A percentile compares a stretch with the other conserved stretches of the same genome.
phyloP scores from a whole-genome alignment of 1,139 yeast species.

The Pichia sp. region DNA sequence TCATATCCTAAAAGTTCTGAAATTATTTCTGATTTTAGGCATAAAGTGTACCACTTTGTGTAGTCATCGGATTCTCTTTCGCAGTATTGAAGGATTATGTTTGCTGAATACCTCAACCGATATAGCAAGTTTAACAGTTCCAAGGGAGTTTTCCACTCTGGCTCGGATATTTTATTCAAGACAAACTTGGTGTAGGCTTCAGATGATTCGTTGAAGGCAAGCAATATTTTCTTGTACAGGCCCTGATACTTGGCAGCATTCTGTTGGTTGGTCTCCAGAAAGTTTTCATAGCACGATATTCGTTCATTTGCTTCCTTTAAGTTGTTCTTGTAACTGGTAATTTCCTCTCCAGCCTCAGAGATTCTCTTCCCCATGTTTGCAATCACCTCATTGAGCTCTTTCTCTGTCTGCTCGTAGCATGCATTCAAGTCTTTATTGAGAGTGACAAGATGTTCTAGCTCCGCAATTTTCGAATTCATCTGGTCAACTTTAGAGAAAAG shows the following conservation, averaged over 20 bases:
- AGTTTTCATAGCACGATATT: not conserved
- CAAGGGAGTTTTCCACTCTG: not conserved
- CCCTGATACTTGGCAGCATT: not conserved
- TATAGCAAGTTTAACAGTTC: not conserved
- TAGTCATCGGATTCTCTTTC: not conserved
- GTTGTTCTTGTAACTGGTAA: not conserved
- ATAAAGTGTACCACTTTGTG: slow-evolving; percentile 2
- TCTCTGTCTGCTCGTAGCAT: slow-evolving; percentile 8
- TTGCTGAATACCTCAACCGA: not conserved
- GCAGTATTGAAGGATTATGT: not conserved
- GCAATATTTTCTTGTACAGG: not conserved
- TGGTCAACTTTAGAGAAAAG: slow-evolving; percentile 36
- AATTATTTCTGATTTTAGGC: slow-evolving; percentile 3
- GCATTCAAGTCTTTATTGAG: slow-evolving; percentile 6
- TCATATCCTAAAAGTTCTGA: slow-evolving; percentile 5
- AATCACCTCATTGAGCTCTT: slow-evolving; percentile 1
- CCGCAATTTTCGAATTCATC: slow-evolving; percentile 41
- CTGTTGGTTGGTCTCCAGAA: too few relatives aligned
- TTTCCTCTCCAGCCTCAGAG: not conserved
- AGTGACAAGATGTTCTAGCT: slow-evolving; percentile 4
- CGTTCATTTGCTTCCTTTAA: slow-evolving; percentile 3
- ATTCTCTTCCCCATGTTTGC: not conserved
- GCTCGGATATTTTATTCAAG: not conserved
- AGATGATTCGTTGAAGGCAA: slow-evolving; percentile 1
- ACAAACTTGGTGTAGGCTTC: not conserved